These are phyloP conservation scores for Effrenium voratum DNA, from an alignment of 73 alveolate species.

Conservation along the genomic window DNA sequence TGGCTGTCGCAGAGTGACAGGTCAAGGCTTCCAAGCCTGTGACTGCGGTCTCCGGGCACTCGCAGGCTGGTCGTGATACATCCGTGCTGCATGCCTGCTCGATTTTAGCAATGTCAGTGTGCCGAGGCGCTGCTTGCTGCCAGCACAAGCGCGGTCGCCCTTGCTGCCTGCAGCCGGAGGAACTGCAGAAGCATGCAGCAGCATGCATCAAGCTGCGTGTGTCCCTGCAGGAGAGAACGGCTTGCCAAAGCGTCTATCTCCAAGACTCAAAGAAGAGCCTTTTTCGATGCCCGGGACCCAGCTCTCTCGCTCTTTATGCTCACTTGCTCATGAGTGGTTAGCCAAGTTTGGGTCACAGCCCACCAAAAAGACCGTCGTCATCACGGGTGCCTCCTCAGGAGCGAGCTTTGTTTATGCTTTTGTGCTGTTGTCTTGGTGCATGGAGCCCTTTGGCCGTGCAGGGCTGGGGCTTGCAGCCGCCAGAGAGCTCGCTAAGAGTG, in stretches of 20 bases:
- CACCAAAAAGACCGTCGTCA: slow-evolving; percentile 83
- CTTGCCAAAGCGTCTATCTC: slow-evolving; percentile 47
- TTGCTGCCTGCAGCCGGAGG: slow-evolving; percentile 20
- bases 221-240: slow-evolving; percentile 36
- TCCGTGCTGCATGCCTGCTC: too few species aligned
- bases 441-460: background rate
- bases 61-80: too few species aligned
- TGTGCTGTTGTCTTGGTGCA: too few species aligned
- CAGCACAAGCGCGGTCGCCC: slow-evolving; percentile 27
- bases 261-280: slow-evolving; percentile 24
- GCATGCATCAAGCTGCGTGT: background rate
- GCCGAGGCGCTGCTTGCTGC: slow-evolving; percentile 25
- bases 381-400: slow-evolving; percentile 93
- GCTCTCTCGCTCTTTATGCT: background rate
- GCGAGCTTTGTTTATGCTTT: background rate
- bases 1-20: too few species aligned
- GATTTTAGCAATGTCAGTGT: too few species aligned
- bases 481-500: slow-evolving; percentile 50
- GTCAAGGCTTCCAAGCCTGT: too few species aligned
- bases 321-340: background rate
- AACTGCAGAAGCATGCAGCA: background rate
- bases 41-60: too few species aligned
- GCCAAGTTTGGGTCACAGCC: slow-evolving; percentile 89
- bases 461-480: slow-evolving; percentile 85
- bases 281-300: slow-evolving; percentile 37